Evolutionary conservation across 768 basidiomycete genomes (phyloP), one percentile per base, ranked within the genome.

Genomic region (Galerina sulciceps): DNA sequence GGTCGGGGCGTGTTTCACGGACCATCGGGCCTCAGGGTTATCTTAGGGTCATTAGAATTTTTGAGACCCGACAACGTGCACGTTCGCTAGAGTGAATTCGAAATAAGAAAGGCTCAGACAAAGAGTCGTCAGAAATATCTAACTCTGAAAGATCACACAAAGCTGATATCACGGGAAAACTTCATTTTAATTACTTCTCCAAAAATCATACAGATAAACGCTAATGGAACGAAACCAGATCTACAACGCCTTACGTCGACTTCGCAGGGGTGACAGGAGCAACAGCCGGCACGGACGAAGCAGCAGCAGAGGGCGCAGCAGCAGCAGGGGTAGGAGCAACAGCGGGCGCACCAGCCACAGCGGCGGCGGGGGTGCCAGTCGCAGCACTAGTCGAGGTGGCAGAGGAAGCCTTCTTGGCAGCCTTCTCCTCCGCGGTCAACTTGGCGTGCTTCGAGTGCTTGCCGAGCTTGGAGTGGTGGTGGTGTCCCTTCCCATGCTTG

Each of bases 171-270:
- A 50, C 44, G 48, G 46, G 41, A 56, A 59, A 55, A 61, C 46
- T 55, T 55, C 54, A 59, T 44, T 56, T 48, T 42, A 58, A 55
- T 59, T 55, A 59, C 55, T 58, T 57, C 46, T 34, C 46, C 26
- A 52, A 48, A 52, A 48, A 36, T 60, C 62, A 60, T 60, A 55
- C 56, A 64, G 63, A n/a, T 46, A 43, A 8, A 48, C 20, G 36
- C 48, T 45, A 42, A 45, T 35, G 5, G n/a, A n/a, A n/a, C n/a
- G n/a, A n/a, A 20, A 50, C 37, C 26, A 3, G 26, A 31, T 31
- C 26, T 14, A 44, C 20, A 48, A 47, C 15, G 22, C 43, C 17
- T 36, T 34, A 15, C 23, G n/a, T 6, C 38, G 36, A 20, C 43
- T 20, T 22, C 10, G 42, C 17, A 11, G 26, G 35, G 40, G 55